Percentiles rank a stretch among this genome's conserved stretches.
These are phyloP conservation scores for Quercus phellos DNA, from an alignment of 331 rosid genomes.

Conservation along the genomic window DNA sequence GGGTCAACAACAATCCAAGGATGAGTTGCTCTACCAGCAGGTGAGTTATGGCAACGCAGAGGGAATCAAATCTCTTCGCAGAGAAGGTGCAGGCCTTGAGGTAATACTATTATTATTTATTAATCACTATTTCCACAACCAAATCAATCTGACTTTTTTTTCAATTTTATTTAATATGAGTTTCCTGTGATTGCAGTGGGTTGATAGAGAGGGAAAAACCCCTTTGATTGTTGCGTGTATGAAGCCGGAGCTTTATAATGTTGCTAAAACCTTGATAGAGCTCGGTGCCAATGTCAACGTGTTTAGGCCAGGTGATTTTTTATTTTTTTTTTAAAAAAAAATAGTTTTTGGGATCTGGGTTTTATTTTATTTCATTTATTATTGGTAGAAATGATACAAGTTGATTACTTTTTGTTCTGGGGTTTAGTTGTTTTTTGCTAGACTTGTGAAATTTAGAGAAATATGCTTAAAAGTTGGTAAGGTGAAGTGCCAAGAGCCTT, in stretches of 20 bases:
- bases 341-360: background rate
- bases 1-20: slow-evolving; percentile 90
- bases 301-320: slow-evolving; percentile 58
- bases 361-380: slow-evolving; percentile 8
- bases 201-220: slow-evolving; percentile 72
- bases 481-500: no score
- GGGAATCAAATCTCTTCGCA: slow-evolving; percentile 67
- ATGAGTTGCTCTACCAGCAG: slow-evolving; percentile 73
- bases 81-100: slow-evolving; percentile 92
- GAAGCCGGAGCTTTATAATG: slow-evolving; percentile 60
- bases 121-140: no score
- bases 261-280: slow-evolving; percentile 69
- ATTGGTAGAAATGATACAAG: background rate
- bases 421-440: no score
- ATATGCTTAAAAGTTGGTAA: background rate
- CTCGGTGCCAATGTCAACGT: slow-evolving; percentile 93
- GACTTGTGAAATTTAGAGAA: background rate
- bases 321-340: no score
- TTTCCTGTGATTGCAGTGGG: slow-evolving; percentile 56
- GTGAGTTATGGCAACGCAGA: slow-evolving; percentile 70
- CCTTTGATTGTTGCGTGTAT: slow-evolving; percentile 85
- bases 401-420: background rate
- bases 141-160: background rate
- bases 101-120: slow-evolving; percentile 26
- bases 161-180: slow-evolving; percentile 18